Evolutionary conservation across 495 filamentous ascomycete species (phyloP), one percentile per base, ranked within the genome.

Genomic region (Trichoderma parareesei): DNA sequence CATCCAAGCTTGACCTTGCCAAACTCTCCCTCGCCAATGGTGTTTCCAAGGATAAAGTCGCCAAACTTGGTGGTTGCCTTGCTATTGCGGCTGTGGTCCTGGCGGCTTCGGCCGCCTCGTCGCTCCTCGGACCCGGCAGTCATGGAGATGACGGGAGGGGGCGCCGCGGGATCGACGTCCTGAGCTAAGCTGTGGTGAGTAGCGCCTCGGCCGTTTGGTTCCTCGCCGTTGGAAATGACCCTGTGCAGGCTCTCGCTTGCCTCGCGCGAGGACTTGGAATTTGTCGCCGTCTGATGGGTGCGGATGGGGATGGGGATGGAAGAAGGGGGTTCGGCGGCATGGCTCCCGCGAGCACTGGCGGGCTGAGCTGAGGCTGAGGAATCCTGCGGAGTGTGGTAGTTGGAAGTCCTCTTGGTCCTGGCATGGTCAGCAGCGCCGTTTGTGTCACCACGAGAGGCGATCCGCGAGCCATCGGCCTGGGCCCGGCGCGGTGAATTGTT

Each of bases 1-100:
- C 95, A 99, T n/a, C 94, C 94, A 70, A 99, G 84, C 75, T 97
- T 98, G 69, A 99, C 94, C 72, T 99, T 99, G 62, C 94, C 94
- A 73, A 99, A 99, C 71, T 99, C 94, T 41, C 94, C 94, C 78
- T 98, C 94, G 60, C 94, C 94, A 38, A 99, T 87, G n/a, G 93
- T 97, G 69, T 96, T 92, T 5, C 94, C 94, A 9, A 99, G 81
- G 65, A 94, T 91, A 72, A 97, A 99, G 37, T 96, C 90, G 44
- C 94, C 95, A 72, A 98, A 98, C 14, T 87, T 90, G 27, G 87
- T 92, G 66, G 92, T 90, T 13, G 38, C 61, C 77, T 95, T 98
- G 60, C 84, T 80, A 16, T 68, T 65, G 65, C 79, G 75, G 43
- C 73, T 72, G 75, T 93, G 89, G 69, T 96, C 91, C 68, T 96